These are phyloP conservation scores for Podospora pseudopauciseta DNA, from an alignment of 495 filamentous ascomycete genomes.

Conservation along the genomic window DNA sequence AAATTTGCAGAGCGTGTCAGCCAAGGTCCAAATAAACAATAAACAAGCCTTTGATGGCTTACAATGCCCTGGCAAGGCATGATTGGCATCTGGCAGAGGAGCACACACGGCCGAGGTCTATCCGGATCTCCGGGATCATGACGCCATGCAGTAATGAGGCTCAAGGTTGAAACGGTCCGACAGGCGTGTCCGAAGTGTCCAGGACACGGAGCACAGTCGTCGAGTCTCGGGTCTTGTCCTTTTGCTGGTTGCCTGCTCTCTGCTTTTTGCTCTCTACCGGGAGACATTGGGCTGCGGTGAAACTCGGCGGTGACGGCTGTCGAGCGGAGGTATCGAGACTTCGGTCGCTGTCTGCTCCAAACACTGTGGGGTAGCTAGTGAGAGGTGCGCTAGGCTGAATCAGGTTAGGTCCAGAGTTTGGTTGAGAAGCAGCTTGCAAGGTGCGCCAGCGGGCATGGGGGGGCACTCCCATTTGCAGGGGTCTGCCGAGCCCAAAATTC, in stretches of 20 bases:
- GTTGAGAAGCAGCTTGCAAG: constrained; percentile 30
- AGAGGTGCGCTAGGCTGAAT: constrained; percentile 17
- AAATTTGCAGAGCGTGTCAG: background rate
- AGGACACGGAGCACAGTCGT: background rate
- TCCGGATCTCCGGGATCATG: constrained; percentile 6
- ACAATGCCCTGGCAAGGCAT: background rate
- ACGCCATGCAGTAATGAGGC: constrained; percentile 12
- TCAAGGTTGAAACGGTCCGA: constrained; percentile 3
- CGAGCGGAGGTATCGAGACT: constrained; percentile 23
- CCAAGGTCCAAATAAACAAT: background rate
- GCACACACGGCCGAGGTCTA: background rate
- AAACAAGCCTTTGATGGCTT: background rate
- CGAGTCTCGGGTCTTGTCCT: background rate
- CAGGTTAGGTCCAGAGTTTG: constrained; percentile 29
- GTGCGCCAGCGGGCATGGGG: constrained; percentile 21
- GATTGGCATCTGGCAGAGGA: constrained; percentile 1
- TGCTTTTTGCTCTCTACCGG: no score
- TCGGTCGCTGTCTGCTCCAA: constrained; percentile 13
- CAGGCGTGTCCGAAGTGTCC: background rate
- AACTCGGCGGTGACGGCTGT: background rate
- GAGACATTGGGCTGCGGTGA: background rate
- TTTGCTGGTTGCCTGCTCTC: background rate
- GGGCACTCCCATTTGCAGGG: constrained; percentile 23
- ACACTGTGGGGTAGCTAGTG: constrained; percentile 23
- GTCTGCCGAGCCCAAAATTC: constrained; percentile 19